Conservation (phyloP, 2,329 filamentous ascomycete species). For the Trichophyton equinum region DNA sequence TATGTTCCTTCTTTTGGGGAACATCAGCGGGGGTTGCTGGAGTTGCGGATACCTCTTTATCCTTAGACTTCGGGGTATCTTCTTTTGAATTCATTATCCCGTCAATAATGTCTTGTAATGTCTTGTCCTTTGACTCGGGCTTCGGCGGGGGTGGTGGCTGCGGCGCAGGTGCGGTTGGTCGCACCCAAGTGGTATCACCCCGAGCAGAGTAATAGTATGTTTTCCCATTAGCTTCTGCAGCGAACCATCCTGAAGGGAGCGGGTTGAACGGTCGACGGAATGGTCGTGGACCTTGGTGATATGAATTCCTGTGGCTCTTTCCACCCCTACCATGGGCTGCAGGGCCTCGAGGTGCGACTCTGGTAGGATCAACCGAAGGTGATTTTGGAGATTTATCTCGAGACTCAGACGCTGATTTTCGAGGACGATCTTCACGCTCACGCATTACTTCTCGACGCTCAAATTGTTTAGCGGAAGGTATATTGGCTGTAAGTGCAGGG, state of each 20-base stretch:
- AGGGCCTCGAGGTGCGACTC: conserved; percentile 30
- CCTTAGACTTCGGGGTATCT: conserved; percentile 38
- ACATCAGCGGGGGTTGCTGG: conserved; percentile 55
- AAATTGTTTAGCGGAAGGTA: conserved; percentile 51
- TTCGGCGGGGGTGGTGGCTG: conserved; percentile 51
- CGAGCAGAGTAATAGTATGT: conserved; percentile 76
- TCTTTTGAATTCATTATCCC: conserved; percentile 61
- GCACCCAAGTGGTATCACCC: conserved; percentile 69
- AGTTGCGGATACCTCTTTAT: conserved; percentile 36
- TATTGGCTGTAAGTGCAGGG: conserved; percentile 36
- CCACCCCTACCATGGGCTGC: conserved; percentile 38
- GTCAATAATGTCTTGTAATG: conserved; percentile 73
- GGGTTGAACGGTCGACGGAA: conserved; percentile 45
- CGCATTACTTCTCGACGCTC: conserved; percentile 42
- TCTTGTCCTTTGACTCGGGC: conserved; percentile 58
- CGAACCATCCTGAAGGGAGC: conserved; percentile 76
- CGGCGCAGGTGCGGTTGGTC: conserved; percentile 57
- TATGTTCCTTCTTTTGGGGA: conserved; percentile 35
- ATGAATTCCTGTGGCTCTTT: conserved; percentile 47
- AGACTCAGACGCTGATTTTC: conserved; percentile 35
- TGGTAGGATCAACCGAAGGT: conserved; percentile 26
- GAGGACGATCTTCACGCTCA: conserved; percentile 40
- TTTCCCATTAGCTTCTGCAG: conserved; percentile 59
- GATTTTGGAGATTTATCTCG: conserved; percentile 38
- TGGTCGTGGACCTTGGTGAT: conserved; percentile 40